Base-by-base conservation (phyloP, 805 yeast species). In the Debaryomyces hansenii region DNA sequence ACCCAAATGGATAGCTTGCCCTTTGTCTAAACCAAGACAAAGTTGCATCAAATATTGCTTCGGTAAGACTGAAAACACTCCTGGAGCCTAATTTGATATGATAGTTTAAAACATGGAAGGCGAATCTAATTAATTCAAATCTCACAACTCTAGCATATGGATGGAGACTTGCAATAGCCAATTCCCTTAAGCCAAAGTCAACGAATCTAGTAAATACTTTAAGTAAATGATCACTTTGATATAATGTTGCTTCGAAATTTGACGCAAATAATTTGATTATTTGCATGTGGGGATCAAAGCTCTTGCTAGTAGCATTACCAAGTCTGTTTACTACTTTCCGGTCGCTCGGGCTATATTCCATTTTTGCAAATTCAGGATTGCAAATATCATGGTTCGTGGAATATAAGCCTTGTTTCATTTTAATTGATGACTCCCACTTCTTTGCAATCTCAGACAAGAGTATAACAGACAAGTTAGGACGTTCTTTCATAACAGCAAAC, bases 261-360 rank as follows among this genome's bases (percentile, higher is more conserved):
- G 95, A 86, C 4, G 82, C 65, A 57, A 94, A 76, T 58, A 90
- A 77, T 43, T 80, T 70, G 40, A 89, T 80, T 21, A 94, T 74
- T 47, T 78, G 75, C 35, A 80, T 64, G 61, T 94, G 97, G 0
- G 95, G 87, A 44, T 83, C 82, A 49, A 80, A 68, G 4, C 73
- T 62, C 42, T 74, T 68, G 4, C 77, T 72, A 1, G 84, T 82
- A 2, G 62, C 52, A 1, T 66, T 63, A 0, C 89, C 82, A 29
- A 70, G 66, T 49, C 77, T 80, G 44, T 79, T 78, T 6, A 84
- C 75, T 5, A 72, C 74, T 38, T 72, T 71, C 53, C 82, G 84
- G 65, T 86, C 84, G 39, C 95, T 83, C 9, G 99, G 97, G 1
- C 90, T 70, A 57, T 94, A 94, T 52, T 88, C 94, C 99, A 94